Evolutionary conservation across 805 yeast species (phyloP).

Genomic region (Cyberlindnera bimundalis): DNA sequence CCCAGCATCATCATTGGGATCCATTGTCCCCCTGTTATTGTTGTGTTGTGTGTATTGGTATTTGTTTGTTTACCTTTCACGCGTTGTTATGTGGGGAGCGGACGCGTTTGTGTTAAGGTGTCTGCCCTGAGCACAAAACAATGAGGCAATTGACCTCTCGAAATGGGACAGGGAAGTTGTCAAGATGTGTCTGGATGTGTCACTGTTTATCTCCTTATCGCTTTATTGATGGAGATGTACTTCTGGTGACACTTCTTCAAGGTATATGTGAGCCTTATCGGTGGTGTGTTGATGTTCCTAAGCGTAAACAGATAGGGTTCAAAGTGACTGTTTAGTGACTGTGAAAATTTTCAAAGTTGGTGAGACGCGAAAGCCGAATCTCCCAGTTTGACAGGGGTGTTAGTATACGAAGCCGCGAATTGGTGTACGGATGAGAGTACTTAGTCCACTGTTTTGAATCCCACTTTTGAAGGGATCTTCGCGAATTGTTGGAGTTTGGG

Average conservation of each 20-base stretch:
- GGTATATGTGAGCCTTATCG: slow-evolving; percentile 4
- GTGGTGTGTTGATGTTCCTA: slow-evolving; percentile 23
- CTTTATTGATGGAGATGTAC: too few species aligned
- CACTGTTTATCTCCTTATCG: background rate
- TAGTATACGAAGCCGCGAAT: background rate
- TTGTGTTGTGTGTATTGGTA: background rate
- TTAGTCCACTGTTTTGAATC: background rate
- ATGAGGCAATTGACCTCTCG: background rate
- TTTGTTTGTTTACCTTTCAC: slow-evolving; percentile 15
- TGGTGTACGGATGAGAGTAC: slow-evolving; percentile 1
- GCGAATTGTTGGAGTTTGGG: slow-evolving; percentile 11
- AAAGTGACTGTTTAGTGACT: slow-evolving; percentile 31
- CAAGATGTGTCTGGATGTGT: background rate
- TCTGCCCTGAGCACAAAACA: slow-evolving; percentile 1
- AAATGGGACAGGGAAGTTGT: background rate
- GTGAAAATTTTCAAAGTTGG: slow-evolving; percentile 27
- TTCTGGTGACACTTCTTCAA: too few species aligned
- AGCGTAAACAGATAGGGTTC: slow-evolving; percentile 15
- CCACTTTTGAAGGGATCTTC: slow-evolving; percentile 6
- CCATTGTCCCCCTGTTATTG: background rate
- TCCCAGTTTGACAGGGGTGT: slow-evolving; percentile 3
- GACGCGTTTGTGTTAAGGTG: background rate
- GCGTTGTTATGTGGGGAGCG: slow-evolving; percentile 7
- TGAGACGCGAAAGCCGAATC: background rate
- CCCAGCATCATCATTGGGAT: slow-evolving; percentile 4